These are phyloP conservation scores for Aspergillus sclerotiicarbonarius DNA, from an alignment of 495 filamentous ascomycete species.

Conservation along the genomic window DNA sequence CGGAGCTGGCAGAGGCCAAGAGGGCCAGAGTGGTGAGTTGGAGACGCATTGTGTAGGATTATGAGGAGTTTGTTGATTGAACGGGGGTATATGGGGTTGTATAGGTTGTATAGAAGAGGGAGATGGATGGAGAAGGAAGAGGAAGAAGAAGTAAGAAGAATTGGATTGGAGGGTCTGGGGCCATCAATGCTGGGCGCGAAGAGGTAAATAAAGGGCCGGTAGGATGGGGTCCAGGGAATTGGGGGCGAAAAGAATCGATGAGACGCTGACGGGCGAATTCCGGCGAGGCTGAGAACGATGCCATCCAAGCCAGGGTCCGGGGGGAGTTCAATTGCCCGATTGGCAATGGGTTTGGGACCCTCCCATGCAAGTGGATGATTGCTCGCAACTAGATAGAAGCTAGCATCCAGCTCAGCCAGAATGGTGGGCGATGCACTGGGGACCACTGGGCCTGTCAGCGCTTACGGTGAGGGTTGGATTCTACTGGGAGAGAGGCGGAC, in stretches of 20 bases:
- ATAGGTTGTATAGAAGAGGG: not conserved
- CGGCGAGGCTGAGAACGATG: not conserved
- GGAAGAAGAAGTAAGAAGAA: conserved; percentile 1
- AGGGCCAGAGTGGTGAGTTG: conserved; percentile 21
- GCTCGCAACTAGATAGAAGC: too few relatives aligned
- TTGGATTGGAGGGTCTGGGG: conserved; percentile 2
- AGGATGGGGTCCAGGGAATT: not conserved
- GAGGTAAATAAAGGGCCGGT: not conserved
- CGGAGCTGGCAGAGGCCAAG: conserved; percentile 28
- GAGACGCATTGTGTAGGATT: conserved; percentile 29
- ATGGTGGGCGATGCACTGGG: too few relatives aligned
- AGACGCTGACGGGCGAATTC: not conserved
- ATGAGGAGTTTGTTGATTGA: not conserved
- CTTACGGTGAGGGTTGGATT: not conserved
- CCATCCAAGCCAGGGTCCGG: not conserved
- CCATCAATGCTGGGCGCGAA: conserved; percentile 1
- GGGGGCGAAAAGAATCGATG: not conserved
- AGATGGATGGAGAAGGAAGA: conserved; percentile 7
- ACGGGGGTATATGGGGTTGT: not conserved
- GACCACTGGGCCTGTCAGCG: not conserved
- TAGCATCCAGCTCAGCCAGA: too few relatives aligned
- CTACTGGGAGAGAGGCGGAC: too few relatives aligned
- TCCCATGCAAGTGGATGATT: too few relatives aligned
- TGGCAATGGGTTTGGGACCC: not conserved
- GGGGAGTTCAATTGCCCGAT: not conserved